Conservation (phyloP, 2,329 filamentous ascomycete species). For the Talaromyces sp. region DNA sequence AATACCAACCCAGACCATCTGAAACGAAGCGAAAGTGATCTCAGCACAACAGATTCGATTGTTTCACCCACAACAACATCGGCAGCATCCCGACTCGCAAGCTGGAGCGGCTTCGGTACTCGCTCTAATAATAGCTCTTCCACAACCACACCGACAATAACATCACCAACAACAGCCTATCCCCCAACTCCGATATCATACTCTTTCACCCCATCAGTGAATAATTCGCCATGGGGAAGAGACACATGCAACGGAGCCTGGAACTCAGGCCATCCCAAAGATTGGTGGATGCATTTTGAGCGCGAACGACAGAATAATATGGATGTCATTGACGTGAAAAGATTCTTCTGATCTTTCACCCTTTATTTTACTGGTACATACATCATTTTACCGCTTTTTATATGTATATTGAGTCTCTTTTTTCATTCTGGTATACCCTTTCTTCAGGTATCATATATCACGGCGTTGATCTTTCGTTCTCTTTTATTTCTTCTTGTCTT, state of each 20-base stretch:
- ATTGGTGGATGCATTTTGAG: slow-evolving; percentile 47
- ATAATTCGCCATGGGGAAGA: slow-evolving; percentile 37
- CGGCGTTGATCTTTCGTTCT: background rate
- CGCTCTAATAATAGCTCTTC: slow-evolving; percentile 24
- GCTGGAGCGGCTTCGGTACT: slow-evolving; percentile 34
- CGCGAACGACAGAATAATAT: slow-evolving; percentile 36
- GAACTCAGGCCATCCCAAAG: slow-evolving; percentile 41
- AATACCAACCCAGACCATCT: background rate
- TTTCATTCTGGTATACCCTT: background rate
- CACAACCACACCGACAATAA: slow-evolving; percentile 26
- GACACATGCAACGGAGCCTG: slow-evolving; percentile 45
- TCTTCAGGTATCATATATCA: background rate
- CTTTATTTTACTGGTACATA: background rate
- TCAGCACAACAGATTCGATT: slow-evolving; percentile 29
- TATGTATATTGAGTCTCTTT: background rate
- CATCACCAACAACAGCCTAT: slow-evolving; percentile 24
- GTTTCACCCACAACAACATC: slow-evolving; percentile 24
- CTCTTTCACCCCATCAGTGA: slow-evolving; percentile 20
- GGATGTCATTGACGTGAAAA: slow-evolving; percentile 32
- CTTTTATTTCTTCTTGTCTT: background rate
- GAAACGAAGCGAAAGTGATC: slow-evolving; percentile 19
- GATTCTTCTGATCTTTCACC: slow-evolving; percentile 30
- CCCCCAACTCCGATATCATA: slow-evolving; percentile 33
- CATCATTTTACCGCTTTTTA: background rate
- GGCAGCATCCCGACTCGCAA: slow-evolving; percentile 29